Base-by-base conservation (phyloP, 345 rosid species). In the Gossypium stocksii region DNA sequence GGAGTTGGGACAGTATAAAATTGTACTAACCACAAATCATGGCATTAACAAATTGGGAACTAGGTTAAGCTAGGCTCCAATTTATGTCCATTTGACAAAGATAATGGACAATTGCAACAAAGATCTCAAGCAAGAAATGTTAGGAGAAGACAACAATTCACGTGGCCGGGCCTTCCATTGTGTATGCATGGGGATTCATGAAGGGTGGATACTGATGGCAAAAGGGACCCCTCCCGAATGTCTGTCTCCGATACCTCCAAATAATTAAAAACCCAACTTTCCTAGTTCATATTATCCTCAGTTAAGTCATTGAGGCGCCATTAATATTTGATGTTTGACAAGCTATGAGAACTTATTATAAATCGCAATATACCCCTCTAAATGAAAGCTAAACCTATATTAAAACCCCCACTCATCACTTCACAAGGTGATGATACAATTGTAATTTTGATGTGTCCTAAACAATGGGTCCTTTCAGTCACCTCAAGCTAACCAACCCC, bases 271-370 rank as follows among this genome's bases (percentile, higher is more conserved):
- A 60, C n/a, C 64, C 14, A 13, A 34, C 38, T 1, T 45, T 45
- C 63, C 19, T 8, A 4, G 10, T 12, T 46, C 51, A 46, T 46
- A 46, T 10, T 46, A 12, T 46, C 51, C 51, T 46, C 51, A 46
- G 49, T 52, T 34, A 64, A 19, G 11, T 43, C 34, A 57, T 17
- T 14, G 49, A 59, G 57, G 10, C 44, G 9, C 70, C 70, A 74
- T 44, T 68, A 77, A 77, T 69, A 61, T 54, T 51, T 46, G 70
- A 46, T 13, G 58, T 51, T 64, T 58, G 29, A 48, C 38, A 73
- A 34, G 6, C 9, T 7, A 4, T 4, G 38, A 34, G 38, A 34
- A 4, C 4, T 7, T 48, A 16, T 43, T 44, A 19, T 11, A 20
- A 13, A 20, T 48, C 3, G 8, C 22, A 49, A 49, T 68, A 48